These are phyloP conservation scores for Exophiala dermatitidis DNA, from an alignment of 2,329 filamentous ascomycete genomes.

Conservation along the genomic window DNA sequence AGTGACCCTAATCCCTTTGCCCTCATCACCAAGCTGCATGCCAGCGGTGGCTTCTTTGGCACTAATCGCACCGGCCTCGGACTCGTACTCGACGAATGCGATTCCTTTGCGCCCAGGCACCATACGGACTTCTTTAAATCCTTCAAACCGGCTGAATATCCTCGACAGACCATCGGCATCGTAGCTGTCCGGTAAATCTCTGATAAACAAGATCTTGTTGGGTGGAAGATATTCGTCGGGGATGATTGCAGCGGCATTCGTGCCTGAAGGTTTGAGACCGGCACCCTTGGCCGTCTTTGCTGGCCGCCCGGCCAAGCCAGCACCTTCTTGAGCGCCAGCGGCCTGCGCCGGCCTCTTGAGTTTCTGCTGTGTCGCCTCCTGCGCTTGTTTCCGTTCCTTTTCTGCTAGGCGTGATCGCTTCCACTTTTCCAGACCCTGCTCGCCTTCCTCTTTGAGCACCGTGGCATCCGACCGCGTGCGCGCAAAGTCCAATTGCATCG, in stretches of 20 bases:
- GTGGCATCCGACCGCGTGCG: slow-evolving; percentile 81
- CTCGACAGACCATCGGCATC: slow-evolving; percentile 69
- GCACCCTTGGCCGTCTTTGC: slow-evolving; percentile 63
- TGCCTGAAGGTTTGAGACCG: slow-evolving; percentile 69
- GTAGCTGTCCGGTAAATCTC: slow-evolving; percentile 83
- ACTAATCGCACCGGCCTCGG: slow-evolving; percentile 77
- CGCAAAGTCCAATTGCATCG: slow-evolving; percentile 77
- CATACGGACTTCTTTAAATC: slow-evolving; percentile 84
- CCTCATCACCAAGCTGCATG: slow-evolving; percentile 67
- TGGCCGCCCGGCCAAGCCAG: slow-evolving; percentile 27
- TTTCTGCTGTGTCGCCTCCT: slow-evolving; percentile 69
- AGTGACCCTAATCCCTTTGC: slow-evolving; percentile 82
- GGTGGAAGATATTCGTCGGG: slow-evolving; percentile 97
- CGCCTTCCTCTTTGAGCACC: slow-evolving; percentile 63
- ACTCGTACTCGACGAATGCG: slow-evolving; percentile 94
- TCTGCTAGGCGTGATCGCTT: slow-evolving; percentile 77
- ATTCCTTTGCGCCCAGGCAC: slow-evolving; percentile 83
- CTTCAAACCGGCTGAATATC: slow-evolving; percentile 84
- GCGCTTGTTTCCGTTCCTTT: slow-evolving; percentile 78
- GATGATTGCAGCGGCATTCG: slow-evolving; percentile 62
- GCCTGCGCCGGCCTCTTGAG: slow-evolving; percentile 57
- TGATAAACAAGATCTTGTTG: slow-evolving; percentile 93
- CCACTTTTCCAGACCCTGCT: slow-evolving; percentile 79
- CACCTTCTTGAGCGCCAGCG: slow-evolving; percentile 28
- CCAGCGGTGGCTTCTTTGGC: slow-evolving; percentile 91